Percentiles rank a stretch among this genome's conserved stretches.
Evolutionary conservation across 768 basidiomycete species (phyloP).

Genomic region (Ephemerocybe angulata): DNA sequence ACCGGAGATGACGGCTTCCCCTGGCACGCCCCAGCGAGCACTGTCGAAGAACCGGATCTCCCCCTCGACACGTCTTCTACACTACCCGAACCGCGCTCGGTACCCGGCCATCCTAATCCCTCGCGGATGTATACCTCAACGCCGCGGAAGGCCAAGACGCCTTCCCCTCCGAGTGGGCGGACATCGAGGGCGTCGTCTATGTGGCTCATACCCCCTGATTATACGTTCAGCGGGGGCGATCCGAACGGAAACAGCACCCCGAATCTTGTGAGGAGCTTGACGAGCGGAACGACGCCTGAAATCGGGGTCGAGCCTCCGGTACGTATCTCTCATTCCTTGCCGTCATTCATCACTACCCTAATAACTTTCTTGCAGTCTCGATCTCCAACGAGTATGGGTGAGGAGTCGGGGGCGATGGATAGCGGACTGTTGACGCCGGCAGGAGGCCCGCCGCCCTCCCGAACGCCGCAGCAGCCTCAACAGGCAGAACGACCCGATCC

Average conservation of each 20-base stretch:
- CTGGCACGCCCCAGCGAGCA: neutral
- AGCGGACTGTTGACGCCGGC: neutral
- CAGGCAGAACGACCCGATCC: too few species aligned
- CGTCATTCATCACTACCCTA: neutral
- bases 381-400: neutral
- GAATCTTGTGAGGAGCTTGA: neutral
- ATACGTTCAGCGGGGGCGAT: neutral
- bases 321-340: neutral
- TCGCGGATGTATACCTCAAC: neutral
- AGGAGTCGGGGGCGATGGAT: neutral
- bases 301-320: constrained; percentile 4
- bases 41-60: neutral
- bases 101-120: too few species aligned
- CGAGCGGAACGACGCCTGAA: neutral
- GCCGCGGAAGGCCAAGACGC: neutral
- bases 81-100: neutral
- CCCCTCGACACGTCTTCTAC: neutral
- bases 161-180: neutral
- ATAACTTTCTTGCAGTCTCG: neutral
- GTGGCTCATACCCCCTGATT: neutral
- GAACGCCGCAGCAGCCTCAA: neutral
- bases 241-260: neutral
- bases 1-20: neutral
- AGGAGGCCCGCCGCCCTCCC: neutral
- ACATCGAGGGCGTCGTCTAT: neutral